A percentile compares a stretch with the other conserved stretches of the same genome.
These are phyloP conservation scores for Rhodotorula graminis DNA, from an alignment of 768 basidiomycete genomes.

Conservation along the genomic window DNA sequence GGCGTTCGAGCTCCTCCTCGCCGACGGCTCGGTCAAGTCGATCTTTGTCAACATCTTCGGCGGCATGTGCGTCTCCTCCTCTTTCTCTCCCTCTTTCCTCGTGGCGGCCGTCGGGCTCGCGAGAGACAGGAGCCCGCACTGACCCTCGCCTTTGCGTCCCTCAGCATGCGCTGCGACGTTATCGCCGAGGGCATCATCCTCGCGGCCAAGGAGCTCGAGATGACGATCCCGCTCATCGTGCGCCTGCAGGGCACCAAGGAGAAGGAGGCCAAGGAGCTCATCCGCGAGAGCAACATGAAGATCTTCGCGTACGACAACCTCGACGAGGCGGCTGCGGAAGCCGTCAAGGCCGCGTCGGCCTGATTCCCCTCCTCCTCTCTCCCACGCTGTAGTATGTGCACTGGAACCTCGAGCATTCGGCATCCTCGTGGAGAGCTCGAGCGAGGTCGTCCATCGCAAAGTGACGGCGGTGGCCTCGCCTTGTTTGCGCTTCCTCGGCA, in stretches of 20 bases:
- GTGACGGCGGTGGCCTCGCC: no score
- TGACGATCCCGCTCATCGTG: slow-evolving; percentile 84
- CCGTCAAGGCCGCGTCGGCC: no score
- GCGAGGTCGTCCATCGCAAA: no score
- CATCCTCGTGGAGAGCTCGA: no score
- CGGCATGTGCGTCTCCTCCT: slow-evolving; percentile 50
- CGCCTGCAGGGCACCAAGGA: slow-evolving; percentile 97
- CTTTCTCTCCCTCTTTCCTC: not conserved
- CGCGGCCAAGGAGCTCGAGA: slow-evolving; percentile 82
- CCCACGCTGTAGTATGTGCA: no score
- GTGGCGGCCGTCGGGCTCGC: not conserved
- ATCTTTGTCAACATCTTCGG: slow-evolving; percentile 99
- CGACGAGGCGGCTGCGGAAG: slow-evolving; percentile 68
- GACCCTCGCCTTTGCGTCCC: slow-evolving; percentile 44
- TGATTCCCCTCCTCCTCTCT: no score
- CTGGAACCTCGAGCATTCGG: no score
- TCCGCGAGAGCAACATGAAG: slow-evolving; percentile 46
- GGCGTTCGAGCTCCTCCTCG: slow-evolving; percentile 89
- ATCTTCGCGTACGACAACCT: slow-evolving; percentile 89
- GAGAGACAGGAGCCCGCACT: not conserved
- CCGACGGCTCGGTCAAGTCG: slow-evolving; percentile 88
- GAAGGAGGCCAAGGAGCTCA: slow-evolving; percentile 76
- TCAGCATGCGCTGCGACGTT: slow-evolving; percentile 99
- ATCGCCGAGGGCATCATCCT: slow-evolving; percentile 98
- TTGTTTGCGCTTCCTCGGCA: no score